phyloP scores from a whole-genome alignment of 306 rosid species.

The Benincasa hispida region DNA sequence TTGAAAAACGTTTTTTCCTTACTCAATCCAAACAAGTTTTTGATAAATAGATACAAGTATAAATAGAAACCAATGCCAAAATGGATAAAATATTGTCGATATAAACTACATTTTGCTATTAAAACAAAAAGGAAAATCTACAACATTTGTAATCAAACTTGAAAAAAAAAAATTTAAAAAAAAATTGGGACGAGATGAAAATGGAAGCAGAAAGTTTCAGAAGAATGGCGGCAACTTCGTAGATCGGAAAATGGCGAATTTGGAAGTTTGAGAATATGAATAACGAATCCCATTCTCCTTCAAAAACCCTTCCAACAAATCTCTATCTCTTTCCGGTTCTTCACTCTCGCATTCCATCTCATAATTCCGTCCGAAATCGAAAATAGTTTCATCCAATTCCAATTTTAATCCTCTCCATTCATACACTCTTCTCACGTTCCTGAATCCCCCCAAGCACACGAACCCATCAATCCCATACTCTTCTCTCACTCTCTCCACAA shows the following conservation, averaged over 20 bases:
- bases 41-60: too few relatives aligned
- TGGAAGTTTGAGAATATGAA: slow-evolving; percentile 47
- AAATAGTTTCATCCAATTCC: slow-evolving; percentile 81
- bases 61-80: too few relatives aligned
- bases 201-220: background rate
- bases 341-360: slow-evolving; percentile 85
- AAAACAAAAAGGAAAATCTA: too few relatives aligned
- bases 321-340: slow-evolving; percentile 53
- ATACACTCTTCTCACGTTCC: slow-evolving; percentile 64
- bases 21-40: too few relatives aligned
- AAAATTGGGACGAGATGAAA: background rate
- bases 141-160: too few relatives aligned
- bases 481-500: slow-evolving; percentile 51
- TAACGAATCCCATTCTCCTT: slow-evolving; percentile 49
- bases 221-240: slow-evolving; percentile 24
- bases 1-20: too few relatives aligned
- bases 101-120: too few relatives aligned
- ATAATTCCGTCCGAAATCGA: slow-evolving; percentile 48
- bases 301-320: slow-evolving; percentile 45
- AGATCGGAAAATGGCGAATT: slow-evolving; percentile 50
- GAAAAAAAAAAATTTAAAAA: background rate
- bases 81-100: too few relatives aligned
- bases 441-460: slow-evolving; percentile 69
- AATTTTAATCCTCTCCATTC: slow-evolving; percentile 79
- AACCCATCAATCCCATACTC: slow-evolving; percentile 56